Evolutionary conservation across 306 rosid species (phyloP).

Genomic region (Gastrolobium villosum): DNA sequence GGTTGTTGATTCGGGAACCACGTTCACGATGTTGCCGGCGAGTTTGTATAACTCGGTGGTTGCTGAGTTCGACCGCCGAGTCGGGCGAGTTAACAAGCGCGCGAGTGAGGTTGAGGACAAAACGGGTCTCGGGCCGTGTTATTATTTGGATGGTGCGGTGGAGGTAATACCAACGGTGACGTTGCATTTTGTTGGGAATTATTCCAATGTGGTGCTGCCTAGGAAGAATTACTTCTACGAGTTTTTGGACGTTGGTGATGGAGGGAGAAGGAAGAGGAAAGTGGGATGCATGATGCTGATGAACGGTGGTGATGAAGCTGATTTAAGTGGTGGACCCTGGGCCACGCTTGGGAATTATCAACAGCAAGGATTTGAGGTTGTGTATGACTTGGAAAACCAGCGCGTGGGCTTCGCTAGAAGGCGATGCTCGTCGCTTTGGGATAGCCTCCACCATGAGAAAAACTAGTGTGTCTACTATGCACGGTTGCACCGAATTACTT

Average conservation of each 20-base stretch:
- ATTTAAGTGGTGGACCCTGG: conserved; percentile 81
- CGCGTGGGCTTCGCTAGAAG: conserved; percentile 86
- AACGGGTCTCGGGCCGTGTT: conserved; percentile 88
- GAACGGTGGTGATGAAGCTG: conserved; percentile 92
- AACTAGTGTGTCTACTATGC: conserved; percentile 6
- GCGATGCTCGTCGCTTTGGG: conserved; percentile 90
- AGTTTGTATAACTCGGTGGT: conserved; percentile 71
- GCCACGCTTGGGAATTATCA: conserved; percentile 94
- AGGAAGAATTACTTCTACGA: conserved; percentile 80
- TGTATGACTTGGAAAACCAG: conserved; percentile 76
- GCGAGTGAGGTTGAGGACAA: conserved; percentile 71
- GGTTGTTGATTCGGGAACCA: conserved; percentile 95
- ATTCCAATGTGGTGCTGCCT: conserved; percentile 78
- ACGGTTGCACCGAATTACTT: conserved; percentile 13
- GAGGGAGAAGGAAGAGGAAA: conserved; percentile 49
- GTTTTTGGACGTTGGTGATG: conserved; percentile 73
- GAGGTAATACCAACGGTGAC: conserved; percentile 63
- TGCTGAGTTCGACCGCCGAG: conserved; percentile 73
- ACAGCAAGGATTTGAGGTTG: conserved; percentile 93
- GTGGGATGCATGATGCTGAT: conserved; percentile 95
- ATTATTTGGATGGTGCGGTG: conserved; percentile 51
- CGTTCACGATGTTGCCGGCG: conserved; percentile 89
- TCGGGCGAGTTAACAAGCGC: conserved; percentile 64
- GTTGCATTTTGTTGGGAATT: conserved; percentile 75
- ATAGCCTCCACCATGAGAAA: conserved; percentile 58